phyloP scores from a whole-genome alignment of 2,329 filamentous ascomycete species.

The Helminthosporium solani region DNA sequence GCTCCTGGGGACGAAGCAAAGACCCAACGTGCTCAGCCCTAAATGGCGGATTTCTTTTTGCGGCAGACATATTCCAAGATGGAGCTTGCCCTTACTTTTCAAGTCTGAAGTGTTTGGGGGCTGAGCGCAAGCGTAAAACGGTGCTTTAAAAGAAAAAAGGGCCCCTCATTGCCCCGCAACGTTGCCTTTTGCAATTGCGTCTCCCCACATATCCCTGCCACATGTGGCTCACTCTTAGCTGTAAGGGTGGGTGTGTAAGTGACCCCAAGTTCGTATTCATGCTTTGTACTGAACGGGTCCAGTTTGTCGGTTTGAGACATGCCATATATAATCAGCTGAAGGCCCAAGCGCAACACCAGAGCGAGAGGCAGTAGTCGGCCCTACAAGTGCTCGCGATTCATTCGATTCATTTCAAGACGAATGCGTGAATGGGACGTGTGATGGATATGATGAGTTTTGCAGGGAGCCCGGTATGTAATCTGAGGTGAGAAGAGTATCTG shows the following conservation, averaged over 20 bases:
- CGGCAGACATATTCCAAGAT: constrained; percentile 37
- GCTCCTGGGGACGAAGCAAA: constrained; percentile 63
- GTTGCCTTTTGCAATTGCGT: constrained; percentile 1
- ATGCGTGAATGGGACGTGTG: no score
- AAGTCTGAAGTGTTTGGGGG: not conserved
- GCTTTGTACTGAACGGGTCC: no score
- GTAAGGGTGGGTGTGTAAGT: not conserved
- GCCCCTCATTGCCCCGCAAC: constrained; percentile 22
- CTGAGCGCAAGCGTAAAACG: not conserved
- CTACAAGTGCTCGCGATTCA: no score
- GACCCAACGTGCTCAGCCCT: constrained; percentile 73
- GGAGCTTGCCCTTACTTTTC: constrained; percentile 4
- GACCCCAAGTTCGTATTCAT: no score
- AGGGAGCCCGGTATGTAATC: no score
- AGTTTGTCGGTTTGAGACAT: no score
- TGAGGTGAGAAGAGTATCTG: no score
- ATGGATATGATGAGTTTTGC: no score
- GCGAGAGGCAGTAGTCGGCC: no score
- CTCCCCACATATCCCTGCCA: not conserved
- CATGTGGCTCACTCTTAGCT: not conserved
- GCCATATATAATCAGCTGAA: no score
- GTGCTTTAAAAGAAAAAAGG: constrained; percentile 7
- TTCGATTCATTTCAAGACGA: no score
- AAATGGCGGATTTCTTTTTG: constrained; percentile 57
- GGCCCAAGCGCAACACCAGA: no score